Percentiles rank a stretch among this genome's conserved stretches.
phyloP scores from a whole-genome alignment of 768 basidiomycete genomes.

The Phallus indusiatus region DNA sequence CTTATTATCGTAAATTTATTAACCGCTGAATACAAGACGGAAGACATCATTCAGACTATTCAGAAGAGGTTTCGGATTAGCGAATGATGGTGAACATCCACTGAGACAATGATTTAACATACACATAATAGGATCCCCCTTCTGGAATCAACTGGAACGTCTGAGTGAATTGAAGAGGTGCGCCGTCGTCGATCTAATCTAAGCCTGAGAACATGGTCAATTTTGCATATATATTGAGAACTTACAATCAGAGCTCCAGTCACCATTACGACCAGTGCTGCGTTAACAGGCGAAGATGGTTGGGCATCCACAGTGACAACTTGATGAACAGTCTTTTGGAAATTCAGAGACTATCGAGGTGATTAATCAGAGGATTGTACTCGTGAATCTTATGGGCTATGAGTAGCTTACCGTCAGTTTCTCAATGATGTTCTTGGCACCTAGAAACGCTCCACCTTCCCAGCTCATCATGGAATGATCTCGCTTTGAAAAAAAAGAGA shows the following conservation, averaged over 20 bases:
- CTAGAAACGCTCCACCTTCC: conserved; percentile 55
- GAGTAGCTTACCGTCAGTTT: conserved; percentile 58
- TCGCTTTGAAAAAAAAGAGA: conserved; percentile 43
- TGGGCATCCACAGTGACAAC: conserved; percentile 82
- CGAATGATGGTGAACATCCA: conserved; percentile 1
- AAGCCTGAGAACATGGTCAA: background rate
- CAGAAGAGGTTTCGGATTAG: background rate
- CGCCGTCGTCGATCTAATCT: conserved; percentile 66
- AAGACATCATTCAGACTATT: conserved; percentile 80
- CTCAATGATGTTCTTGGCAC: conserved; percentile 45
- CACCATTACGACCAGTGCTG: conserved; percentile 68
- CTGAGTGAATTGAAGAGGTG: conserved; percentile 84
- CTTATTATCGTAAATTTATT: background rate
- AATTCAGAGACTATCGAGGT: conserved; percentile 57
- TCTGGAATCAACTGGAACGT: conserved; percentile 87
- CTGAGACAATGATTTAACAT: conserved; percentile 22
- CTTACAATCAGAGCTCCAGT: conserved; percentile 77
- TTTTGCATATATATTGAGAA: conserved; percentile 7
- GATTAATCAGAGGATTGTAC: background rate
- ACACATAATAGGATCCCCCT: conserved; percentile 75
- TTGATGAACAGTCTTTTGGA: conserved; percentile 71
- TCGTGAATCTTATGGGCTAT: background rate
- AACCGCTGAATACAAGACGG: conserved; percentile 64
- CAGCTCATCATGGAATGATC: conserved; percentile 76
- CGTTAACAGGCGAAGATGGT: conserved; percentile 57